Conservation (phyloP, 2,329 filamentous ascomycete species). For the Ophiostoma sp. region DNA sequence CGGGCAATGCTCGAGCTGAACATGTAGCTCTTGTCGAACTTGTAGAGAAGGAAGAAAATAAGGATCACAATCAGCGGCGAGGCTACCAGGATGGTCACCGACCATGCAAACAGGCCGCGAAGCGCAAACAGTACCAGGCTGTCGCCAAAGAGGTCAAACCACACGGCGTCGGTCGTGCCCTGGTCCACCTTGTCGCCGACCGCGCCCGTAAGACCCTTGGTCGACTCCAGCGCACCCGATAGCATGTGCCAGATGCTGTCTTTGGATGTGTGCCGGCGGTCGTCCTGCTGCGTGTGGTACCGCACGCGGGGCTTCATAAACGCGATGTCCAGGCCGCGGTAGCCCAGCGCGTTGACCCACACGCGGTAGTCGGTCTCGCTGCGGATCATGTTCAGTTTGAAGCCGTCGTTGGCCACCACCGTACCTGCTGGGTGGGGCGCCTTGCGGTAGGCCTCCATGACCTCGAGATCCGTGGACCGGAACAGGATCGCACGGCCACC, state of each 20-base stretch:
- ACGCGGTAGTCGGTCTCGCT: slow-evolving; percentile 89
- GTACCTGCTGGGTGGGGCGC: slow-evolving; percentile 74
- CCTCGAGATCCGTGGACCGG: slow-evolving; percentile 78
- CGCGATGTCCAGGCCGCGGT: slow-evolving; percentile 84
- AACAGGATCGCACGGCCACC: slow-evolving; percentile 85
- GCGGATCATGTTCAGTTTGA: slow-evolving; percentile 68
- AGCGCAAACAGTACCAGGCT: slow-evolving; percentile 73
- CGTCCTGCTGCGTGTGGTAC: slow-evolving; percentile 90
- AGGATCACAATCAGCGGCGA: slow-evolving; percentile 67
- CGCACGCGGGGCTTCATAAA: slow-evolving; percentile 81
- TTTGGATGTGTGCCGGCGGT: slow-evolving; percentile 68
- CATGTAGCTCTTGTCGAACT: slow-evolving; percentile 79
- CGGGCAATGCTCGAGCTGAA: slow-evolving; percentile 53
- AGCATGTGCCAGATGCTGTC: slow-evolving; percentile 89
- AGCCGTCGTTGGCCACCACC: slow-evolving; percentile 77
- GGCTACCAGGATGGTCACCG: slow-evolving; percentile 73
- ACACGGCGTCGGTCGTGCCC: slow-evolving; percentile 63
- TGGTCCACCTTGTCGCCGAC: slow-evolving; percentile 62
- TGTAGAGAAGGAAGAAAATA: slow-evolving; percentile 62
- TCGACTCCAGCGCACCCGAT: slow-evolving; percentile 70
- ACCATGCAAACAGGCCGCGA: slow-evolving; percentile 80
- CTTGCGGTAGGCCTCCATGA: slow-evolving; percentile 70
- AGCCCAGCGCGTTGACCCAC: slow-evolving; percentile 69
- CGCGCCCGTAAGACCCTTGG: slow-evolving; percentile 59
- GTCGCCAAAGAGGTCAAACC: slow-evolving; percentile 87